Conservation (phyloP, 257 asterid species). For the Avicennia marina region DNA sequence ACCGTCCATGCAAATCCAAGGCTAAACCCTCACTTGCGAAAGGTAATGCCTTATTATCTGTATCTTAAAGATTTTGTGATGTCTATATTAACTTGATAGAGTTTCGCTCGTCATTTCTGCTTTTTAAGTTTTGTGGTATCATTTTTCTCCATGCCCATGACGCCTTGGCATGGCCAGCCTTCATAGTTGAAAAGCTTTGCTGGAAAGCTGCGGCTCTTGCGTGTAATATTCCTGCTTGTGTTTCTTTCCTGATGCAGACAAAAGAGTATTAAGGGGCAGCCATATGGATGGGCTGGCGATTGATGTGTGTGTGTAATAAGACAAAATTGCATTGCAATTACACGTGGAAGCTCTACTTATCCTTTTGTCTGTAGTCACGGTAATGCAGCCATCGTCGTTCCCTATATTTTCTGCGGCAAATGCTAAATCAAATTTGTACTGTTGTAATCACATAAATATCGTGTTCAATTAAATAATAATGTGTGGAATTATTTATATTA, state of each 20-base stretch:
- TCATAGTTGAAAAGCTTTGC: slow-evolving; percentile 22
- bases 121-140: not conserved
- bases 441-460: too few relatives aligned
- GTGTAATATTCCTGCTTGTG: not conserved
- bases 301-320: slow-evolving; percentile 1
- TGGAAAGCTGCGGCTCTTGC: slow-evolving; percentile 30
- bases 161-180: not conserved
- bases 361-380: too few relatives aligned
- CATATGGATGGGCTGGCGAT: slow-evolving; percentile 3
- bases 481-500: too few relatives aligned
- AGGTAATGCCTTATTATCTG: not conserved
- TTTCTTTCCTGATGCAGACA: slow-evolving; percentile 13
- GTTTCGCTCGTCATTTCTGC: slow-evolving; percentile 27
- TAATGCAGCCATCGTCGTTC: too few relatives aligned
- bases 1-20: slow-evolving; percentile 15
- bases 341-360: too few relatives aligned
- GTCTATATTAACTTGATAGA: slow-evolving; percentile 36
- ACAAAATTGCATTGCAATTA: slow-evolving; percentile 18
- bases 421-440: too few relatives aligned
- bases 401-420: too few relatives aligned
- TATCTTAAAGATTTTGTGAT: slow-evolving; percentile 20
- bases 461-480: too few relatives aligned
- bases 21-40: not conserved
- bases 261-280: slow-evolving; percentile 16
- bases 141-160: slow-evolving; percentile 4